Evolutionary conservation across 1,284 basidiomycete species (phyloP).

Genomic region (Rhizoctonia solani): DNA sequence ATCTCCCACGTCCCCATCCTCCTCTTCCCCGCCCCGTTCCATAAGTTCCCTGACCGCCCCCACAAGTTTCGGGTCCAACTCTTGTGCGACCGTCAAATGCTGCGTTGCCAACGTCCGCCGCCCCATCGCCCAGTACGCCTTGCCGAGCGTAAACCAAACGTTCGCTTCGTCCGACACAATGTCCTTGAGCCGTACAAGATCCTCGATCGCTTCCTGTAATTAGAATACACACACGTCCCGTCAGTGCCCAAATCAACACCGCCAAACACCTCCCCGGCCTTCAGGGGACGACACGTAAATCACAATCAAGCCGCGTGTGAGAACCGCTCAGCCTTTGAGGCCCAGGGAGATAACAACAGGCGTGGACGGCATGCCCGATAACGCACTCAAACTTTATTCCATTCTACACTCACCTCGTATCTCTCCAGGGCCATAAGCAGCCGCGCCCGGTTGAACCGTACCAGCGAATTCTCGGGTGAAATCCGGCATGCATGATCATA

Average conservation of each 20-base stretch:
- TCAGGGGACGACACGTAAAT: slow-evolving; percentile 41
- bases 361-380: slow-evolving; percentile 1
- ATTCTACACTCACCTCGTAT: slow-evolving; percentile 66
- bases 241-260: slow-evolving; percentile 37
- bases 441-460: slow-evolving; percentile 87
- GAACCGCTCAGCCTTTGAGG: too few relatives aligned
- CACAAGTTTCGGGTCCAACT: slow-evolving; percentile 57
- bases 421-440: slow-evolving; percentile 80
- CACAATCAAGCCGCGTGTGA: slow-evolving; percentile 33
- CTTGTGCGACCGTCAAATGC: slow-evolving; percentile 83
- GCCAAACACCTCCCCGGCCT: slow-evolving; percentile 5
- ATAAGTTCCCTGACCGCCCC: slow-evolving; percentile 60
- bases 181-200: slow-evolving; percentile 76
- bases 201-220: slow-evolving; percentile 71
- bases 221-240: too few relatives aligned
- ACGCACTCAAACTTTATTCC: background rate
- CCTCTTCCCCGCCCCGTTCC: slow-evolving; percentile 59
- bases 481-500: slow-evolving; percentile 78
- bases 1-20: slow-evolving; percentile 56
- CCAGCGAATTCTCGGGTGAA: slow-evolving; percentile 82
- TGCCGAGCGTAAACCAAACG: slow-evolving; percentile 92
- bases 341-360: too few relatives aligned
- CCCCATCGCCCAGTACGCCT: slow-evolving; percentile 80
- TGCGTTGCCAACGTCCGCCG: slow-evolving; percentile 78
- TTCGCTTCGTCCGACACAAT: slow-evolving; percentile 91